Evolutionary conservation across 495 filamentous ascomycete species (phyloP).

Genomic region (Chaetomium cochliodes): DNA sequence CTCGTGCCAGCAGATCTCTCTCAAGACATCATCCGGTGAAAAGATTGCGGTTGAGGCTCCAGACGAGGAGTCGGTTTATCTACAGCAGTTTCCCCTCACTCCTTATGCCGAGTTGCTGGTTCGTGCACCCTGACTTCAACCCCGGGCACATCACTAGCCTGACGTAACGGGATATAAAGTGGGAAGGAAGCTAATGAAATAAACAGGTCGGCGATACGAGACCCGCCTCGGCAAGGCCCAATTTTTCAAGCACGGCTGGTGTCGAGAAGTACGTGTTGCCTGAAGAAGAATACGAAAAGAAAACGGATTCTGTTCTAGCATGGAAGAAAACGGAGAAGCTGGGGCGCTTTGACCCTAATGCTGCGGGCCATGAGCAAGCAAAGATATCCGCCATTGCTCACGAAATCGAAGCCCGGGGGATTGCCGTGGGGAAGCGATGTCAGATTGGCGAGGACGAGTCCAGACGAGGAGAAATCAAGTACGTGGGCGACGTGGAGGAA

Average conservation of each 20-base stretch:
- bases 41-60: slow-evolving; percentile 57
- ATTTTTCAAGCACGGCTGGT: slow-evolving; percentile 73
- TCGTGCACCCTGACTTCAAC: slow-evolving; percentile 39
- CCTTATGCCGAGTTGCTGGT: slow-evolving; percentile 76
- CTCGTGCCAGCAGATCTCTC: slow-evolving; percentile 66
- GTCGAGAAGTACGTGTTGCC: slow-evolving; percentile 88
- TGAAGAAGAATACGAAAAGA: slow-evolving; percentile 74
- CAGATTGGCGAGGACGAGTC: slow-evolving; percentile 62
- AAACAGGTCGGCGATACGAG: slow-evolving; percentile 75
- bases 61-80: slow-evolving; percentile 64
- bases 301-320: slow-evolving; percentile 80
- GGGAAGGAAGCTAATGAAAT: slow-evolving; percentile 4
- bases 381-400: slow-evolving; percentile 63
- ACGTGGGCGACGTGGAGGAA: slow-evolving; percentile 75
- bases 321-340: slow-evolving; percentile 92
- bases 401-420: slow-evolving; percentile 66
- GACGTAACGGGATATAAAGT: no score
- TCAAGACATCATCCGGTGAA: slow-evolving; percentile 58
- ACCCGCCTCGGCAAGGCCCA: slow-evolving; percentile 65
- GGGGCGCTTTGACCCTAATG: slow-evolving; percentile 88
- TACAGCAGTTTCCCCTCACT: slow-evolving; percentile 62
- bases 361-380: slow-evolving; percentile 65
- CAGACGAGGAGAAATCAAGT: slow-evolving; percentile 79
- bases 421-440: slow-evolving; percentile 63
- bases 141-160: no score